Evolutionary conservation across 1,284 basidiomycete genomes (phyloP).

Genomic region (Wallemia hederae): DNA sequence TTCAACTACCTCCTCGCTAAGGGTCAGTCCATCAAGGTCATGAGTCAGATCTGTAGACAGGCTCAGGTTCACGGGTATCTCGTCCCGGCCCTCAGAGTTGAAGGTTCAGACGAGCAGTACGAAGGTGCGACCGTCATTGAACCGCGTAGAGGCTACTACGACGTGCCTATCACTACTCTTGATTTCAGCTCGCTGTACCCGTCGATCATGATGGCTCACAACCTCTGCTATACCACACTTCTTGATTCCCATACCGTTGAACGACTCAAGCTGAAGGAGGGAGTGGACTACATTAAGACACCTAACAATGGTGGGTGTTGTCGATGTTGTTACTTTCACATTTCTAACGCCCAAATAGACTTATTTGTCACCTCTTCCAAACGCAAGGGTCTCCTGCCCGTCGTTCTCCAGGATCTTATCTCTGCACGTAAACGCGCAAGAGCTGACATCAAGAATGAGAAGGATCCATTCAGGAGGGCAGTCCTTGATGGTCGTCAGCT

Average conservation of each 20-base stretch:
- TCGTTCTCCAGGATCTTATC: slow-evolving; percentile 72
- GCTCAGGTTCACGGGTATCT: slow-evolving; percentile 66
- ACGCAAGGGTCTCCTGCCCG: slow-evolving; percentile 63
- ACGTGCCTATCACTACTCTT: slow-evolving; percentile 73
- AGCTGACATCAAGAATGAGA: slow-evolving; percentile 75
- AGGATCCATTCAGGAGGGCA: slow-evolving; percentile 75
- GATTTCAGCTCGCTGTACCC: slow-evolving; percentile 94
- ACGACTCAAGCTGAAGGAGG: slow-evolving; percentile 40
- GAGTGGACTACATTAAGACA: slow-evolving; percentile 63
- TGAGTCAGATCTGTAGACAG: slow-evolving; percentile 69
- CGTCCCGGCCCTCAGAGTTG: slow-evolving; percentile 48
- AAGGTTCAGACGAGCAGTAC: slow-evolving; percentile 80
- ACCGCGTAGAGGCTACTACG: slow-evolving; percentile 73
- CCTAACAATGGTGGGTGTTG: slow-evolving; percentile 52
- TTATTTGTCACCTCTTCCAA: slow-evolving; percentile 41
- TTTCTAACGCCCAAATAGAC: slow-evolving; percentile 18
- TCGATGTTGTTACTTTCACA: background rate
- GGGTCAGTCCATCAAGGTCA: slow-evolving; percentile 84
- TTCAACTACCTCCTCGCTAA: slow-evolving; percentile 75
- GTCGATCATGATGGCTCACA: slow-evolving; percentile 98
- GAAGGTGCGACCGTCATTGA: slow-evolving; percentile 94
- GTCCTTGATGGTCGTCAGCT: slow-evolving; percentile 81
- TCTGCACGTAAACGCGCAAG: slow-evolving; percentile 72
- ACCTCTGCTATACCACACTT: slow-evolving; percentile 79
- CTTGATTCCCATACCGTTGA: slow-evolving; percentile 49